These are phyloP conservation scores for Myxozyma nipponensis DNA, from an alignment of 805 yeast species.

Conservation along the genomic window DNA sequence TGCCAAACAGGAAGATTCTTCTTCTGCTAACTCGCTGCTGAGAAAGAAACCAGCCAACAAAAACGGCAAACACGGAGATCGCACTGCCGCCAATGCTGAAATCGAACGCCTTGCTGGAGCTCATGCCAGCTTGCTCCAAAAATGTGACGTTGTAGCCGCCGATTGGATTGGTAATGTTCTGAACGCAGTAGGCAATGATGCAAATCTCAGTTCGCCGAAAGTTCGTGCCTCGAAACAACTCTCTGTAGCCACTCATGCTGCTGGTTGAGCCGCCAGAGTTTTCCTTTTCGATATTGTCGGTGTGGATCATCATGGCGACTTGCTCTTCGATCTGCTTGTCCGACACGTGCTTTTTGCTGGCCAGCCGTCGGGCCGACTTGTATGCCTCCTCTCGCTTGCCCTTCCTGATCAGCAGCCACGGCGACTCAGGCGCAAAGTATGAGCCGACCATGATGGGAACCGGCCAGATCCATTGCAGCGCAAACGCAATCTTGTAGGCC, in stretches of 20 bases:
- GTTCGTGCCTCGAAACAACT: constrained; percentile 3
- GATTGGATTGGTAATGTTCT: constrained; percentile 8
- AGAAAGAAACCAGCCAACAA: no score
- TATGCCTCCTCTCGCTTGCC: constrained; percentile 3
- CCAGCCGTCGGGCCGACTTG: constrained; percentile 1
- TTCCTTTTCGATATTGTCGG: constrained; percentile 2
- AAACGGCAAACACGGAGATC: no score
- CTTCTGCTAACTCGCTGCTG: no score
- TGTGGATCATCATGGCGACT: neutral
- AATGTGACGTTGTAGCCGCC: constrained; percentile 7
- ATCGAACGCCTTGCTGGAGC: no score
- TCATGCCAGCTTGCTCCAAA: no score
- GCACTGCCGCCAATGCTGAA: no score
- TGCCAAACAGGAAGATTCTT: no score
- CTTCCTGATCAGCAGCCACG: constrained; percentile 4
- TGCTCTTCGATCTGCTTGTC: neutral
- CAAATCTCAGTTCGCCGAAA: constrained; percentile 12
- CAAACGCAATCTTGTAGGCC: constrained; percentile 9
- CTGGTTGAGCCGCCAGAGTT: neutral
- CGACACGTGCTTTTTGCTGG: constrained; percentile 3
- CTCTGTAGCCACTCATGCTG: constrained; percentile 6
- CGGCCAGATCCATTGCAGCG: constrained; percentile 8
- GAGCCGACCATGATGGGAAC: constrained; percentile 3
- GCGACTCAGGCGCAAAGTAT: constrained; percentile 1
- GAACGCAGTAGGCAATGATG: constrained; percentile 4